Evolutionary conservation across 768 basidiomycete species (phyloP).

Genomic region (Cyclocybe cylindracea): DNA sequence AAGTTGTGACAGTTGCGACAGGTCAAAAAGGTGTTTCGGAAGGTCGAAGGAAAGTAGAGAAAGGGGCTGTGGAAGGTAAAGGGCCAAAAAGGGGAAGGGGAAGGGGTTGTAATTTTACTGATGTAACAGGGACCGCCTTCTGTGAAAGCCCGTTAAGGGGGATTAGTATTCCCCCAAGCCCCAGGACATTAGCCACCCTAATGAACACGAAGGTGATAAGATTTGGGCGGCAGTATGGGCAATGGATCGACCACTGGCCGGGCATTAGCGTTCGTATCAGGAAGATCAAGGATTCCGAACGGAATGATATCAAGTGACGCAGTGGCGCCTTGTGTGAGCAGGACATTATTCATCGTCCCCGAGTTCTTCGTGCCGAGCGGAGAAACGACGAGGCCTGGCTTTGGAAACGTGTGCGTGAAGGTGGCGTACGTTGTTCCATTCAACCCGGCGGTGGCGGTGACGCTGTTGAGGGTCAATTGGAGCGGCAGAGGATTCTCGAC

Average conservation of each 20-base stretch:
- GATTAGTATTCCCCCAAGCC: no score
- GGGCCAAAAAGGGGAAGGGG: no score
- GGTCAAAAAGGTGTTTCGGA: no score
- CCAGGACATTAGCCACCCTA: no score
- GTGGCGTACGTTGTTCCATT: constrained; percentile 56
- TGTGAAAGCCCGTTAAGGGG: no score
- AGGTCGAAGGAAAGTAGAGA: no score
- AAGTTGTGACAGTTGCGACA: no score
- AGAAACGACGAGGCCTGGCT: constrained; percentile 53
- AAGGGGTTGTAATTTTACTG: no score
- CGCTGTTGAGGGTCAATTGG: constrained; percentile 45
- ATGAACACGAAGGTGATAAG: no score
- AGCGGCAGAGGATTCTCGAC: constrained; percentile 45
- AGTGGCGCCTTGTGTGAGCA: constrained; percentile 52
- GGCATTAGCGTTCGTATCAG: constrained; percentile 35
- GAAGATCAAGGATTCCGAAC: constrained; percentile 52
- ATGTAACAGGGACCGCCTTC: no score
- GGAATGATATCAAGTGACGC: constrained; percentile 57
- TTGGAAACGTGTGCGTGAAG: constrained; percentile 58
- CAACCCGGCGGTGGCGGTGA: constrained; percentile 45
- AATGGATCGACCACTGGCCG: constrained; percentile 27
- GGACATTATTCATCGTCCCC: constrained; percentile 55
- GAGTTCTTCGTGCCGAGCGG: constrained; percentile 55
- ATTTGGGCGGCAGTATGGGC: no score
- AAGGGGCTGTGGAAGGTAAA: no score